Percentiles rank a stretch among this genome's conserved stretches.
Conservation (phyloP, 441 rosid genomes). For the Arabidopsis lyrata region DNA sequence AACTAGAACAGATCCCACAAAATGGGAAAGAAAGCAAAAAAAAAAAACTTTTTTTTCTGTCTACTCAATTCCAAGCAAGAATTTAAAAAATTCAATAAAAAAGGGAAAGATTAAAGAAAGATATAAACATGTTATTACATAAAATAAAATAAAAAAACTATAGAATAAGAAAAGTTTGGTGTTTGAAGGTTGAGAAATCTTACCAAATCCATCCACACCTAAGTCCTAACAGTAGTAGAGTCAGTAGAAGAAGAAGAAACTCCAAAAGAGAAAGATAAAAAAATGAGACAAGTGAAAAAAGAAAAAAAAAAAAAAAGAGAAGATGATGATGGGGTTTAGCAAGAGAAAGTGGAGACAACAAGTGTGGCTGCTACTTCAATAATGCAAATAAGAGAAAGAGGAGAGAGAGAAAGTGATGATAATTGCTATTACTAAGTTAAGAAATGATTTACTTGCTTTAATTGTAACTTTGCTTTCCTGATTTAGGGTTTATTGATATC, state of each 20-base stretch:
- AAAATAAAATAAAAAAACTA: neutral
- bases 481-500: slow-evolving; percentile 46
- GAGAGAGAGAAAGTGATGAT: neutral
- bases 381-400: slow-evolving; percentile 35
- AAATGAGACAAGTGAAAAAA: slow-evolving; percentile 20
- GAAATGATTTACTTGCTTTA: slow-evolving; percentile 37
- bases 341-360: slow-evolving; percentile 38
- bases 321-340: slow-evolving; percentile 37
- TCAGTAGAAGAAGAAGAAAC: slow-evolving; percentile 25
- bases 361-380: slow-evolving; percentile 41
- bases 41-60: neutral
- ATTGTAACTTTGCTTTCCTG: slow-evolving; percentile 43
- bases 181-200: slow-evolving; percentile 36
- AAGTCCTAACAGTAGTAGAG: slow-evolving; percentile 29
- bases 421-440: slow-evolving; percentile 36
- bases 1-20: slow-evolving; percentile 42
- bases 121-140: slow-evolving; percentile 28
- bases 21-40: slow-evolving; percentile 40
- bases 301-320: slow-evolving; percentile 5
- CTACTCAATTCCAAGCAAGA: slow-evolving; percentile 33
- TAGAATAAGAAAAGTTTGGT: slow-evolving; percentile 26
- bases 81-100: slow-evolving; percentile 23
- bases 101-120: slow-evolving; percentile 30
- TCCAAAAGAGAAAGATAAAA: neutral
- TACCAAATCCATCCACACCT: slow-evolving; percentile 41